Evolutionary conservation across 2,329 filamentous ascomycete genomes (phyloP).

Genomic region (Xylariaceae sp.): DNA sequence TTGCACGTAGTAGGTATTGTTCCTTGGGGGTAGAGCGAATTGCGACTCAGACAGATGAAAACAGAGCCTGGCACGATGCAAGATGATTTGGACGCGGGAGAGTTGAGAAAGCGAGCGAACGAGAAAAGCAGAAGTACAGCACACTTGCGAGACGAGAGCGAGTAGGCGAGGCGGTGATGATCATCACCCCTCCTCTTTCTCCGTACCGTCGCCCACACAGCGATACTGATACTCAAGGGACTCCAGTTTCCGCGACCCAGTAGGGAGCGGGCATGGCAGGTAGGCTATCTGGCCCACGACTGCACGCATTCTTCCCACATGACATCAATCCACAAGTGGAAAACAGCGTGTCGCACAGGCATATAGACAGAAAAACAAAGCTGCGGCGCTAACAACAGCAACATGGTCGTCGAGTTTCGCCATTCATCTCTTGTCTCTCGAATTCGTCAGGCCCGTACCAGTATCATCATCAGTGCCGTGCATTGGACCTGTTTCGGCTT

Average conservation of each 20-base stretch:
- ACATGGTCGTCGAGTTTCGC: constrained; percentile 7
- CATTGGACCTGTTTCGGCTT: constrained; percentile 9
- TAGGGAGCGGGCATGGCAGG: too few relatives aligned
- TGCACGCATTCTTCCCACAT: too few relatives aligned
- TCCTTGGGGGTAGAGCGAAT: constrained; percentile 1
- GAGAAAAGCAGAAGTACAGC: constrained; percentile 1
- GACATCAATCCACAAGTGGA: constrained; percentile 1
- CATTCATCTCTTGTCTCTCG: not conserved
- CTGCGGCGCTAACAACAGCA: constrained; percentile 1
- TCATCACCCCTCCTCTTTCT: not conserved
- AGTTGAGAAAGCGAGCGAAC: not conserved
- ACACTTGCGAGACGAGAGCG: not conserved
- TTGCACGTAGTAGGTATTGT: not conserved
- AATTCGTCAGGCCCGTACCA: too few relatives aligned
- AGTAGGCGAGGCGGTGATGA: constrained; percentile 6
- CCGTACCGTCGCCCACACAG: not conserved
- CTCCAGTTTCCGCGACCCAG: too few relatives aligned
- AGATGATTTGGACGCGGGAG: too few relatives aligned
- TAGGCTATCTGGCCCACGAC: too few relatives aligned
- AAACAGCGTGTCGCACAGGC: constrained; percentile 15
- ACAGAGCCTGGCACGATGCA: not conserved
- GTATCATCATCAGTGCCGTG: constrained; percentile 6
- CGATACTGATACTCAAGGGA: too few relatives aligned
- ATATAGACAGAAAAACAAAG: constrained; percentile 3
- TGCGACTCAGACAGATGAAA: not conserved